These are phyloP conservation scores for Oxyria digyna DNA, from an alignment of 148 eudicot genomes.

Conservation along the genomic window DNA sequence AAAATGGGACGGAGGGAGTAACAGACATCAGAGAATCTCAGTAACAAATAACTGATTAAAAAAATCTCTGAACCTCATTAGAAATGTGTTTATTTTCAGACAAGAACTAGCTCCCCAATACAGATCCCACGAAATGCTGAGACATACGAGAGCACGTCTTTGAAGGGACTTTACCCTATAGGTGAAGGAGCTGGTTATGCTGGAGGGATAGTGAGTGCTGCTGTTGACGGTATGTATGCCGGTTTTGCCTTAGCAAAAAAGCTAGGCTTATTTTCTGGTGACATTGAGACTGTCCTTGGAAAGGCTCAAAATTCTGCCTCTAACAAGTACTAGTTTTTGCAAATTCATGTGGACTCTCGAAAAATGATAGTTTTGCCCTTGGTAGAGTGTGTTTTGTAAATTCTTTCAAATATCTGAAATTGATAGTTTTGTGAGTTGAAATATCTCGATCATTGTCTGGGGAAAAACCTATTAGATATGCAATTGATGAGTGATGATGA, in stretches of 20 bases:
- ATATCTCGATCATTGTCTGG: neutral
- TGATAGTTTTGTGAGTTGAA: neutral
- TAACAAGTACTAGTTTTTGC: conserved; percentile 35
- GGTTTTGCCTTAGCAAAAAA: conserved; percentile 82
- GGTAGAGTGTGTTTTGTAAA: too few species aligned
- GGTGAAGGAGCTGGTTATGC: conserved; percentile 99
- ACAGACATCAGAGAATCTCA: neutral
- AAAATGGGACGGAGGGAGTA: too few species aligned
- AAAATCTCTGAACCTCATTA: neutral
- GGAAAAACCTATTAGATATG: neutral
- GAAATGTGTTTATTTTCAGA: conserved; percentile 26
- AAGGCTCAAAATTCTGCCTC: conserved; percentile 52
- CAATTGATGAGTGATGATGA: neutral
- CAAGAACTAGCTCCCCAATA: conserved; percentile 94
- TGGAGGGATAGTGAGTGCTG: conserved; percentile 95
- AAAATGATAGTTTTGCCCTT: neutral
- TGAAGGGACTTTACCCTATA: conserved; percentile 88
- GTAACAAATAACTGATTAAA: too few species aligned
- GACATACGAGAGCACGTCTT: conserved; percentile 72
- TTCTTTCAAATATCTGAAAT: too few species aligned
- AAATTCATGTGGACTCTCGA: neutral
- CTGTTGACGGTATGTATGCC: conserved; percentile 92
- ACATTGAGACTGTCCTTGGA: conserved; percentile 49
- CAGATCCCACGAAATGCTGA: conserved; percentile 51
- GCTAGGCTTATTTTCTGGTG: conserved; percentile 47